These are phyloP conservation scores for Sclerotinia sclerotiorum DNA, from an alignment of 2,329 filamentous ascomycete genomes.

Conservation along the genomic window DNA sequence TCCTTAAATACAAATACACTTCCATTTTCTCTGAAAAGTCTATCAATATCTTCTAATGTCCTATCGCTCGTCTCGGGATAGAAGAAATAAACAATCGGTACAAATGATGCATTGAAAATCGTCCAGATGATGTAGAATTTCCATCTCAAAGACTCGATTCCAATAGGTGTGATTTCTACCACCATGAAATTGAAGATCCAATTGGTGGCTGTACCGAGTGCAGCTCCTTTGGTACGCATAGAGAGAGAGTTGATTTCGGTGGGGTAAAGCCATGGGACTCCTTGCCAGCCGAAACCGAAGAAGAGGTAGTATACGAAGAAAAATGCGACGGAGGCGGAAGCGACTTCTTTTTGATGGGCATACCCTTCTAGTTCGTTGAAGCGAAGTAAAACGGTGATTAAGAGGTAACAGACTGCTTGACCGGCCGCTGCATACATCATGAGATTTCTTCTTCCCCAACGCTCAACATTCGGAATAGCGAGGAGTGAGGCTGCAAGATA, in stretches of 20 bases:
- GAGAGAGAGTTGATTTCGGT: conserved; percentile 56
- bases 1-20: conserved; percentile 14
- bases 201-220: conserved; percentile 46
- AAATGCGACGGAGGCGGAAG: conserved; percentile 34
- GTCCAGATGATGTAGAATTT: conserved; percentile 54
- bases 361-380: conserved; percentile 29
- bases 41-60: conserved; percentile 20
- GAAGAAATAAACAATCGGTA: conserved; percentile 48
- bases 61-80: conserved; percentile 51
- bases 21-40: conserved; percentile 16
- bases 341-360: conserved; percentile 20
- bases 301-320: conserved; percentile 55
- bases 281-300: conserved; percentile 53
- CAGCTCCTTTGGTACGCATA: conserved; percentile 58
- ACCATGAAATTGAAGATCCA: conserved; percentile 54
- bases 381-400: conserved; percentile 45
- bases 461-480: conserved; percentile 48
- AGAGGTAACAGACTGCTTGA: conserved; percentile 64
- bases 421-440: conserved; percentile 69
- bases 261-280: conserved; percentile 49
- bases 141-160: conserved; percentile 53
- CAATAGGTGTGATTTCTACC: conserved; percentile 41
- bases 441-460: conserved; percentile 66
- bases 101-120: conserved; percentile 49
- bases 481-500: conserved; percentile 29